A percentile compares a stretch with the other conserved stretches of the same genome.
Evolutionary conservation across 768 basidiomycete genomes (phyloP).

Genomic region (Leccinum arenicola): DNA sequence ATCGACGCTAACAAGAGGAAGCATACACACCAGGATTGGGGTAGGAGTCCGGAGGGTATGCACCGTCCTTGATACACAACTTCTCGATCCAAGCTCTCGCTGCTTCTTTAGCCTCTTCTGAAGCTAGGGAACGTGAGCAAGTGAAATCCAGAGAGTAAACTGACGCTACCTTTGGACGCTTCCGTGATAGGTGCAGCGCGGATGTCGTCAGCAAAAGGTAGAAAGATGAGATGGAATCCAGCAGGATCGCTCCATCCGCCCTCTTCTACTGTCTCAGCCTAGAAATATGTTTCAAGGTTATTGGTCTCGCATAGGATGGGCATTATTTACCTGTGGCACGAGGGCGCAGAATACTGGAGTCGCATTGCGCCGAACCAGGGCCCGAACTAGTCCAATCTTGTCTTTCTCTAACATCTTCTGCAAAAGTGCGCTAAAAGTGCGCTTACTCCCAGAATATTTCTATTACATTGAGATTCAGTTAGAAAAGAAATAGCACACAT

Average conservation of each 20-base stretch:
- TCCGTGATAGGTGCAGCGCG: constrained; percentile 71
- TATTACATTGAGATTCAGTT: constrained; percentile 21
- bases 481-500: neutral
- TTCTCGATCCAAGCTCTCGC: constrained; percentile 78
- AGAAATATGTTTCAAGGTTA: constrained; percentile 1
- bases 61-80: constrained; percentile 70
- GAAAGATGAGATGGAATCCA: constrained; percentile 87
- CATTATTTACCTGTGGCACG: constrained; percentile 69
- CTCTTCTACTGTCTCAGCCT: constrained; percentile 72
- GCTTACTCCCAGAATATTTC: constrained; percentile 86
- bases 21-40: constrained; percentile 79
- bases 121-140: constrained; percentile 44
- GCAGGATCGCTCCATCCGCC: constrained; percentile 79
- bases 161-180: constrained; percentile 54
- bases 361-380: constrained; percentile 65
- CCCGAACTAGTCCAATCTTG: constrained; percentile 77
- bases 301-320: neutral
- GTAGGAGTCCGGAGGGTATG: constrained; percentile 86
- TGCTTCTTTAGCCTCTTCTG: constrained; percentile 60
- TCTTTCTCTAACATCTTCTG: constrained; percentile 78
- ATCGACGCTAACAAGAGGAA: neutral
- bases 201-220: constrained; percentile 97
- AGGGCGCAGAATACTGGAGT: constrained; percentile 81
- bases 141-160: neutral
- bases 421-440: constrained; percentile 86